These are phyloP conservation scores for Monilinia vaccinii-corymbosi DNA, from an alignment of 2,329 filamentous ascomycete genomes.

Conservation along the genomic window DNA sequence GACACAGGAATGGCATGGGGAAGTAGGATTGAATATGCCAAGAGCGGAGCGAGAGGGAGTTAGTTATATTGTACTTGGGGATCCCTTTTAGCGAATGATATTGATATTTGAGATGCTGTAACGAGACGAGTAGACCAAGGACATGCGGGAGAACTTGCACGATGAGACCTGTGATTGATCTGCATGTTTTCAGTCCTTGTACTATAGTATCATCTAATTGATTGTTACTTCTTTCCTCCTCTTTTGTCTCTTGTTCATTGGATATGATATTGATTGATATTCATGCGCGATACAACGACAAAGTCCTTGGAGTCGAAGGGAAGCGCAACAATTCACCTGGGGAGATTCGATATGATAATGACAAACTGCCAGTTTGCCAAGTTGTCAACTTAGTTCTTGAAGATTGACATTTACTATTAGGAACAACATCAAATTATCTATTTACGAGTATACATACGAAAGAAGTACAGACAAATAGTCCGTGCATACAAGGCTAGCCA, in stretches of 20 bases:
- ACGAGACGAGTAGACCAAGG: neutral
- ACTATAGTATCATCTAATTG: neutral
- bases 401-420: neutral
- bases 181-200: neutral
- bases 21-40: neutral
- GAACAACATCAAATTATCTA: neutral
- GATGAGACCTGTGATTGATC: neutral
- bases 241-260: too few relatives aligned
- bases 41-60: neutral
- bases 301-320: neutral
- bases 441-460: too few relatives aligned
- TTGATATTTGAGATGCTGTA: neutral
- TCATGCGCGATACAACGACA: neutral
- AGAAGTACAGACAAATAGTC: neutral
- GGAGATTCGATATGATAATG: neutral
- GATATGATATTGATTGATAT: neutral
- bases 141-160: neutral
- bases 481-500: slow-evolving; percentile 1
- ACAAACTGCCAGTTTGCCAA: neutral
- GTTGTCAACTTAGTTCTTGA: too few relatives aligned
- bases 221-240: neutral
- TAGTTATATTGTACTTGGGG: neutral
- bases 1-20: neutral
- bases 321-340: neutral
- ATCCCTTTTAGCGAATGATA: neutral